Base-by-base conservation (phyloP, 2,329 filamentous ascomycete genomes). In the Penicillium palitans region DNA sequence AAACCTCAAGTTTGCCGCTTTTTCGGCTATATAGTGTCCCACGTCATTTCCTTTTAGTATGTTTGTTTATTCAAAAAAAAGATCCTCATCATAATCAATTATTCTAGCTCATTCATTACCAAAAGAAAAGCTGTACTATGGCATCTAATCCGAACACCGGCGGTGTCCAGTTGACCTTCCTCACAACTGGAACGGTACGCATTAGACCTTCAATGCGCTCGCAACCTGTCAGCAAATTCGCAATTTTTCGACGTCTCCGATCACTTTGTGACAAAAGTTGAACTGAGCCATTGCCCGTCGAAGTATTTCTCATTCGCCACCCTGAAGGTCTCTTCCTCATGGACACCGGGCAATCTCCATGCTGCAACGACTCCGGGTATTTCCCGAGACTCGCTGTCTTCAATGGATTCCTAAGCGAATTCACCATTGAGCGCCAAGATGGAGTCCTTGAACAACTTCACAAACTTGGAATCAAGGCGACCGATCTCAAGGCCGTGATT, bases 291-390 rank as follows among this genome's bases (percentile, higher is more conserved):
- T 46, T 69, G 3, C 67, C 67, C 6, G 59, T 70, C 19, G 54
- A 62, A 19, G 60, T 61, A 6, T 68, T 67, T 41, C 57, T 70
- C 2, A 66, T 70, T 41, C 58, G 52, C 6, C 68, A 69, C 40
- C 67, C 66, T 6, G 63, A 66, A 52, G 68, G 67, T 17, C 49
- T 57, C 13, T 66, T 69, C 33, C 63, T 70, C 17, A 69, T 65
- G 53, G 68, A 70, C 52, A 66, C 68, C 1, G 67, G 68, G n/a
- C 54, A 68, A 57, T 69, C 67, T 27, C 63, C 62, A 10, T 56
- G 59, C 19, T 64, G 64, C 50, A 70, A 65, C 41, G 44, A 61
- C 41, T 31, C 57, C 1, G 60, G 64, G 10, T 70, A 67, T 55
- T 64, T 69, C 39, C 65, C 67, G 7, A 47, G 47, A n/a, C 57